Conservation (phyloP, 306 rosid genomes). For the Morella rubra region DNA sequence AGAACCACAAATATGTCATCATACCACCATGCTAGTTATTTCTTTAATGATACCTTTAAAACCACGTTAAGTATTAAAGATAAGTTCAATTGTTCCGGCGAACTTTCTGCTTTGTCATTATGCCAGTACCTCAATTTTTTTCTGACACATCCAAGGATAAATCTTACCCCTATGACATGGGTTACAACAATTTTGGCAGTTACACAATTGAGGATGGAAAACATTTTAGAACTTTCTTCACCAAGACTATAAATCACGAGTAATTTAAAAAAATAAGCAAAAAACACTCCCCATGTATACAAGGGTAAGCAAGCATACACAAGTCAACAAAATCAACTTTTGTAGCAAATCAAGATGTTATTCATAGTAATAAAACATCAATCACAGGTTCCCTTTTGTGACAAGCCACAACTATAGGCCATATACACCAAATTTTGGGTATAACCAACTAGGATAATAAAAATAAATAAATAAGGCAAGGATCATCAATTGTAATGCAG, state of each 20-base stretch:
- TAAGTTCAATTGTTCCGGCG: too few relatives aligned
- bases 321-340: background rate
- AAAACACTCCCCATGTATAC: background rate
- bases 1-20: background rate
- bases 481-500: background rate
- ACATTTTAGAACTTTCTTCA: background rate
- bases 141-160: background rate
- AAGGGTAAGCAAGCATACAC: background rate
- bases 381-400: background rate
- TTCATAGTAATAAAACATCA: background rate
- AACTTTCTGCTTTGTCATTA: background rate
- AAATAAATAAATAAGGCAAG: background rate
- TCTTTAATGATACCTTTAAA: background rate
- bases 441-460: background rate
- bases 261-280: background rate
- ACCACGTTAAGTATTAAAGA: too few relatives aligned
- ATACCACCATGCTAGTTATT: background rate
- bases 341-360: background rate
- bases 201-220: background rate
- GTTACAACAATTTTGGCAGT: background rate
- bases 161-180: background rate
- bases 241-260: background rate
- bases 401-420: background rate
- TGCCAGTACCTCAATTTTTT: background rate
- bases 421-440: background rate